phyloP scores from a whole-genome alignment of 768 basidiomycete genomes.

The Termitomyces sp. region DNA sequence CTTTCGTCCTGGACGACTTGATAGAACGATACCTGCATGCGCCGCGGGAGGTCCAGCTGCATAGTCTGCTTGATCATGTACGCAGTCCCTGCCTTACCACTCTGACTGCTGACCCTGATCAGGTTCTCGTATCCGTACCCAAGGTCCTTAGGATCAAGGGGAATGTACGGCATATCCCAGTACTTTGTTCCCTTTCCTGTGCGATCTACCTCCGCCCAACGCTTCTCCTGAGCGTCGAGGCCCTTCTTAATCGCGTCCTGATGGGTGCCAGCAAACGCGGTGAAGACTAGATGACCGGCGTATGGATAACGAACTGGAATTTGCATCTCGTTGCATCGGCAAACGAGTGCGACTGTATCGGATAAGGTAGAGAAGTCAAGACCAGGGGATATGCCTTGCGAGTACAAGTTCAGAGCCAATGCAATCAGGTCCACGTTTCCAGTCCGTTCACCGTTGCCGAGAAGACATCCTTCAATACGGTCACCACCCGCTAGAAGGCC shows the following conservation, averaged over 20 bases:
- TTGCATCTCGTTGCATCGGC: slow-evolving; percentile 75
- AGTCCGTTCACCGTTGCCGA: slow-evolving; percentile 84
- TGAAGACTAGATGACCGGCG: slow-evolving; percentile 81
- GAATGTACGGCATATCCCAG: slow-evolving; percentile 83
- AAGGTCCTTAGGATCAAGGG: slow-evolving; percentile 81
- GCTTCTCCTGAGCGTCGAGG: slow-evolving; percentile 58
- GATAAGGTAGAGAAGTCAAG: slow-evolving; percentile 77
- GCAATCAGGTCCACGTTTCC: slow-evolving; percentile 86
- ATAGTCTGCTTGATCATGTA: slow-evolving; percentile 78
- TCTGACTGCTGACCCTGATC: slow-evolving; percentile 86
- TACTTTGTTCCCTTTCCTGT: slow-evolving; percentile 39
- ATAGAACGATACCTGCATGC: slow-evolving; percentile 83
- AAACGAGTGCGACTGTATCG: slow-evolving; percentile 70
- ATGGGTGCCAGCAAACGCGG: slow-evolving; percentile 82
- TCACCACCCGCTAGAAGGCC: slow-evolving; percentile 77
- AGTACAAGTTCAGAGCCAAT: slow-evolving; percentile 78
- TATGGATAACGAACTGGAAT: slow-evolving; percentile 81
- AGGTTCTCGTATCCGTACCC: slow-evolving; percentile 85
- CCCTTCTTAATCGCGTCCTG: slow-evolving; percentile 90
- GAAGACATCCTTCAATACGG: slow-evolving; percentile 79
- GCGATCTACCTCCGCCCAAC: slow-evolving; percentile 46
- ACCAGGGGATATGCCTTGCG: slow-evolving; percentile 73
- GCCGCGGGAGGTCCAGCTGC: slow-evolving; percentile 71
- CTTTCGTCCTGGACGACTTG: slow-evolving; percentile 69
- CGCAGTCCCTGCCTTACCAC: slow-evolving; percentile 82